Evolutionary conservation across 164 flowering plant genomes (phyloP), one percentile per base, ranked within the genome.

Genomic region (Protea cynaroides): DNA sequence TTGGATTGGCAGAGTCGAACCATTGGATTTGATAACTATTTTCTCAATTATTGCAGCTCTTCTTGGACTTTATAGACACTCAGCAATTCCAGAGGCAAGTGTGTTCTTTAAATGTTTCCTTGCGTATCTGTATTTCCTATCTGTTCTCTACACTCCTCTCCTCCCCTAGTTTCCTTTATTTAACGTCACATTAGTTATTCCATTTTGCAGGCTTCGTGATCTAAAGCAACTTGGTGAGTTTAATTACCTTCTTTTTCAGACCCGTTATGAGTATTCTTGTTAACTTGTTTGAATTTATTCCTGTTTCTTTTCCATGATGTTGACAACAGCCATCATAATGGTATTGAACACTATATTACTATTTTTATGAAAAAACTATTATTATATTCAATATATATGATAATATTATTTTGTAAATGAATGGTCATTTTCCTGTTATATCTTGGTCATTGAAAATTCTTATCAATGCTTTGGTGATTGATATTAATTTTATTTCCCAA

Each of bases 61-160:
- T 66, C 52, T 65, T 88, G 83, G 86, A 89, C 82, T 91, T 94
- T 63, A 65, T 91, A 54, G 99, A 94, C 71, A 94, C 97, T 2
- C 90, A 88, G 71, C 89, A 94, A 71, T 94, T 91, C 70, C 99
- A 94, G 67, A 89, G 99, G 99, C 72, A 81, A 78, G 89, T 78
- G 51, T 19, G 7, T 21, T 69, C 37, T 1, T n/a, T 47, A 49
- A 46, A 18, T 12, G 2, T 13, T 49, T 49, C 19, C 40, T 22
- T 50, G 51, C 10, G 17, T 13, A 15, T 24, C 2, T 34, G 21
- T 37, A 63, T 55, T 58, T 43, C 5, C n/a, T n/a, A 18, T 50
- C 71, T 23, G 49, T 29, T 21, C 4, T 5, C 34, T 5, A 29
- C 34, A 2, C 34, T 29, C 34, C 34, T 29, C 5, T 5, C 53